A percentile compares a stretch with the other conserved stretches of the same genome.
These are phyloP conservation scores for Cucurbita ficifolia DNA, from an alignment of 306 rosid species.

Conservation along the genomic window DNA sequence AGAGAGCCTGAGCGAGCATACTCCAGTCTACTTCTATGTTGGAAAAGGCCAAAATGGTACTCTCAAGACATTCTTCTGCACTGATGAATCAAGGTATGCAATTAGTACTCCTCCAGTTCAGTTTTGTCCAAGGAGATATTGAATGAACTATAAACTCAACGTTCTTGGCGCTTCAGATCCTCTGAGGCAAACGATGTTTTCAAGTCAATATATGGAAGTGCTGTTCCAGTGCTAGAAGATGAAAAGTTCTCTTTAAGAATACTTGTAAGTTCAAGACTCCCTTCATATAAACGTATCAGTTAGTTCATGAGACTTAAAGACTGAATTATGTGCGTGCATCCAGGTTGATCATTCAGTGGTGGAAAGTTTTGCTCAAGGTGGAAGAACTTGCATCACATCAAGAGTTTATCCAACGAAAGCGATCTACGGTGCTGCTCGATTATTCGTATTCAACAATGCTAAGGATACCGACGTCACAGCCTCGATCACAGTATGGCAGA, in stretches of 20 bases:
- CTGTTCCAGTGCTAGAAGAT: conserved; percentile 53
- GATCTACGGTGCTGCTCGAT: conserved; percentile 63
- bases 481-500: conserved; percentile 67
- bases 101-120: neutral
- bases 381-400: conserved; percentile 59
- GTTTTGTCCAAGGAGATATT: neutral
- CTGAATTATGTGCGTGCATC: neutral
- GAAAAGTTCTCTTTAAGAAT: conserved; percentile 57
- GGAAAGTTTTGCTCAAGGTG: conserved; percentile 91
- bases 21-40: conserved; percentile 68
- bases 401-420: conserved; percentile 86
- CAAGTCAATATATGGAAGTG: conserved; percentile 41
- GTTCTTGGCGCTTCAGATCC: conserved; percentile 26
- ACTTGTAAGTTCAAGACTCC: conserved; percentile 32
- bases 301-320: neutral
- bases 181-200: conserved; percentile 56
- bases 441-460: conserved; percentile 80
- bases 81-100: conserved; percentile 63
- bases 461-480: conserved; percentile 46
- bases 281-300: neutral
- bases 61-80: conserved; percentile 47
- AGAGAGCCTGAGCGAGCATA: conserved; percentile 42
- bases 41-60: conserved; percentile 42
- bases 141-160: neutral
- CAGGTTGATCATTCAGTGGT: conserved; percentile 87